These are phyloP conservation scores for Actinidia arguta DNA, from an alignment of 179 eudicot genomes.

Conservation along the genomic window DNA sequence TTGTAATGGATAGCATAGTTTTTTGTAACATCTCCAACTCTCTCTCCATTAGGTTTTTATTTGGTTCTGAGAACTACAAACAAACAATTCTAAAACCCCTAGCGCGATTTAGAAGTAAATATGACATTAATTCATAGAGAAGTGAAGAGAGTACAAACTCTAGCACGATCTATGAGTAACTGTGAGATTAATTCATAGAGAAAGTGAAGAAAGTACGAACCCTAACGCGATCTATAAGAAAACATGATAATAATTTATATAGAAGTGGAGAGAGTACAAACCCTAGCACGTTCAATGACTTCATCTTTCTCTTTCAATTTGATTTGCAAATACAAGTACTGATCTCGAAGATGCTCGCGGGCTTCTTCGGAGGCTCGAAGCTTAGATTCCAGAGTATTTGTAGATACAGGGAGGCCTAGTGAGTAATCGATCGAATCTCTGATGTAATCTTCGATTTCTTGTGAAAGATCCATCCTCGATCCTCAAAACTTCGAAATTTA, in stretches of 20 bases:
- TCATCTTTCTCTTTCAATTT: constrained; percentile 66
- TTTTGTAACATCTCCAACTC: no score
- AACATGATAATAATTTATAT: background rate
- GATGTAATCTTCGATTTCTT: constrained; percentile 68
- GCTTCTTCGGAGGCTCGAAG: constrained; percentile 58
- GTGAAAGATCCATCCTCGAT: constrained; percentile 60
- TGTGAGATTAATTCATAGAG: no score
- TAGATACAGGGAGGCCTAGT: constrained; percentile 69
- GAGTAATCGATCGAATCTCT: constrained; percentile 69
- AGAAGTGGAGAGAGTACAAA: constrained; percentile 34
- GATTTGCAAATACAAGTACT: constrained; percentile 48
- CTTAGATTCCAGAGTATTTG: constrained; percentile 56
- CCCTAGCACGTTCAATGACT: constrained; percentile 72
- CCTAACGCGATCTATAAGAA: background rate
- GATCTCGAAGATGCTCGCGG: constrained; percentile 44
- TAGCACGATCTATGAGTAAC: constrained; percentile 53
- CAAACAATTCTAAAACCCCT: background rate
- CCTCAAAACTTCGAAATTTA: background rate
- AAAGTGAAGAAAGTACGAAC: background rate
- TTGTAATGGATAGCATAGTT: no score
- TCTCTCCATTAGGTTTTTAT: no score
- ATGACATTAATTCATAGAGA: background rate
- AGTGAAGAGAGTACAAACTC: constrained; percentile 54
- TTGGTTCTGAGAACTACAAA: no score
- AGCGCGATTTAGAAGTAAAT: background rate